phyloP scores from a whole-genome alignment of 345 rosid species.

The Pugionium cornutum region DNA sequence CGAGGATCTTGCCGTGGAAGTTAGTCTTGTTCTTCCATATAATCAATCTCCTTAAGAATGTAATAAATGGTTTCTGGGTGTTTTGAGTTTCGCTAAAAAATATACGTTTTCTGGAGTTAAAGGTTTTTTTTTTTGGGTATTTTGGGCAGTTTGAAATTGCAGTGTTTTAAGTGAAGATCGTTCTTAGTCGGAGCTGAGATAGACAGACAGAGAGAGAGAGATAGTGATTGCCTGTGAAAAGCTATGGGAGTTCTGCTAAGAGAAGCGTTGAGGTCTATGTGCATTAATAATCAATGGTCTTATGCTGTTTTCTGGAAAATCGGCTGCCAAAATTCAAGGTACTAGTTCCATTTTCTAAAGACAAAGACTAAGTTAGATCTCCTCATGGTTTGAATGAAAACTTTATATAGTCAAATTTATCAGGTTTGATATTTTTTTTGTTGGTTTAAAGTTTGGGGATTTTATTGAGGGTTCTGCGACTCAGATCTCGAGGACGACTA shows the following conservation, averaged over 20 bases:
- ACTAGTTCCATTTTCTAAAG: not conserved
- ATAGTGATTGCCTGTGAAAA: not conserved
- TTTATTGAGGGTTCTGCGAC: not conserved
- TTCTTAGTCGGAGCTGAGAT: constrained; percentile 19
- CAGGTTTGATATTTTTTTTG: constrained; percentile 2
- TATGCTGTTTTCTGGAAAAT: constrained; percentile 97
- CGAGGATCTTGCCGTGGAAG: constrained; percentile 99
- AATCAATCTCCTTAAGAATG: constrained; percentile 35
- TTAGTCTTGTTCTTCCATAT: constrained; percentile 51
- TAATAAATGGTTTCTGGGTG: constrained; percentile 26
- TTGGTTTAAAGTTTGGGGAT: constrained; percentile 9
- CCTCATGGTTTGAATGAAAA: constrained; percentile 11
- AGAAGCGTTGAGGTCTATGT: constrained; percentile 79
- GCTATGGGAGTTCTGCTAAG: constrained; percentile 72
- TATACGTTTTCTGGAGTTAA: constrained; percentile 19
- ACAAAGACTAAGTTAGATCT: not conserved
- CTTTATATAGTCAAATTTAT: constrained; percentile 10
- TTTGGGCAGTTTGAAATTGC: constrained; percentile 30
- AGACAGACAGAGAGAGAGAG: not conserved
- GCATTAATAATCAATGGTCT: constrained; percentile 72
- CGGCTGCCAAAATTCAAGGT: constrained; percentile 91
- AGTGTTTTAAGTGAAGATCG: constrained; percentile 32
- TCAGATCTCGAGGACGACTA: constrained; percentile 41
- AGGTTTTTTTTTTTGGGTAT: not conserved
- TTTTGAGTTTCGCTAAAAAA: not conserved